Evolutionary conservation across 805 yeast species (phyloP), one percentile per base, ranked within the genome.

Genomic region (Candida chilensis): DNA sequence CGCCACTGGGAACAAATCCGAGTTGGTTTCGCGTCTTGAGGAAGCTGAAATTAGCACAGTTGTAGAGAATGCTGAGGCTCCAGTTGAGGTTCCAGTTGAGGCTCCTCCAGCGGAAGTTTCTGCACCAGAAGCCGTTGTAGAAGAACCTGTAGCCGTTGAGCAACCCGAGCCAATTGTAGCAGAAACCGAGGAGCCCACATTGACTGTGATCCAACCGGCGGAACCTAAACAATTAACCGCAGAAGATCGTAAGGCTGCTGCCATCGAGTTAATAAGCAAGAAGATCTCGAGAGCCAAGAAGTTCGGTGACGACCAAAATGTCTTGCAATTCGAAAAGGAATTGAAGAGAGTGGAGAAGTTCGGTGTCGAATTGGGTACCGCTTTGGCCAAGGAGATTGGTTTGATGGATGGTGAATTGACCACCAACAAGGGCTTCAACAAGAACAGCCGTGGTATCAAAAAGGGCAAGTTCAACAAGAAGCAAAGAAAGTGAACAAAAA

Each of bases 1-100:
- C 2, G 61, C 64, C 5, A 71, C 71, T 24, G 97, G 97, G 15
- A 77, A 84, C 42, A 90, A 90, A 54, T 76, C 80, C 26, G 96
- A 86, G 31, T 59, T 82, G 41, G 60, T 82, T 33, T 70, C 70
- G 11, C 68, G 92, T 42, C 59, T 82, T 37, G 71, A 64, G 35
- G 85, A 75, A 37, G 52, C 67, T 19, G 88, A 78, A 30, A 4
- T 46, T 45, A 16, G 43, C 40, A 16, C 38, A 11, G 39, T 34
- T 10, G 44, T 45, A 28, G 40, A 37, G 14, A 44, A 39, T 5
- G 50, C 39, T 5, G 45, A 40, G 5, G 34, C 40, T 5, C 31
- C 33, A 15, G 33, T 20, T 13, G 32, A 29, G 13, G 35, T 28
- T 11, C 39, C 36, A 7, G 37, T 35, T 3, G 33, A 35, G 10